Conservation (phyloP, 257 asterid genomes). For the Fraxinus cuspidata region DNA sequence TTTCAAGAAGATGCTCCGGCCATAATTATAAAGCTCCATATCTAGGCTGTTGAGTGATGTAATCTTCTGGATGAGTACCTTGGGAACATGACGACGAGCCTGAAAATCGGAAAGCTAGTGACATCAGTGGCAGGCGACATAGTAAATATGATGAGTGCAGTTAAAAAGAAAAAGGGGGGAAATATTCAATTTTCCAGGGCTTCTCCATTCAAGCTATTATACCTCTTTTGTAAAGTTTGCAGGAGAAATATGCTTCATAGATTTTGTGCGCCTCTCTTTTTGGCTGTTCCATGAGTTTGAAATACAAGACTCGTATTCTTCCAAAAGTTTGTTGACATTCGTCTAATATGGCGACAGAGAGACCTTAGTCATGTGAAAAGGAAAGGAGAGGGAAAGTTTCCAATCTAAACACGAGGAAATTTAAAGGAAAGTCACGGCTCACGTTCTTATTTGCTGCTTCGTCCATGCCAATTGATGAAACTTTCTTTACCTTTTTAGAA, state of each 20-base stretch:
- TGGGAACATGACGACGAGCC: slow-evolving; percentile 68
- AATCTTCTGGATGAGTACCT: slow-evolving; percentile 62
- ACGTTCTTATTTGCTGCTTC: slow-evolving; percentile 49
- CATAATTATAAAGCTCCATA: slow-evolving; percentile 71
- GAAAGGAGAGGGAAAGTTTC: slow-evolving; percentile 16
- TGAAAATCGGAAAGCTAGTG: slow-evolving; percentile 32
- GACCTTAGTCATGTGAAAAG: slow-evolving; percentile 18
- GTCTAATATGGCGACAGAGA: slow-evolving; percentile 46
- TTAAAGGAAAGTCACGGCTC: slow-evolving; percentile 22
- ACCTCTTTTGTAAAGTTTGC: slow-evolving; percentile 94
- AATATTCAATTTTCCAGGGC: background rate
- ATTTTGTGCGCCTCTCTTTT: slow-evolving; percentile 58
- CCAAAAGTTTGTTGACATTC: slow-evolving; percentile 70
- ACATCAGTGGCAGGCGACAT: too few relatives aligned
- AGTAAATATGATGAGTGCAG: background rate
- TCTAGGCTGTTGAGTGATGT: slow-evolving; percentile 69
- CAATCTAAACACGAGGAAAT: background rate
- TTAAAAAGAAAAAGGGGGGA: background rate
- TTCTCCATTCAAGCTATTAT: slow-evolving; percentile 16
- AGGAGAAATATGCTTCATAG: slow-evolving; percentile 68
- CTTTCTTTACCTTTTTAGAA: slow-evolving; percentile 33
- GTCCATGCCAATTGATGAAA: slow-evolving; percentile 37
- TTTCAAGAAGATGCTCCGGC: slow-evolving; percentile 58
- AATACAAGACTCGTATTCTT: slow-evolving; percentile 66
- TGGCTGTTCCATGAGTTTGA: slow-evolving; percentile 53